Conservation (phyloP, 2,329 filamentous ascomycete genomes). For the Sarocladium brachiariae region DNA sequence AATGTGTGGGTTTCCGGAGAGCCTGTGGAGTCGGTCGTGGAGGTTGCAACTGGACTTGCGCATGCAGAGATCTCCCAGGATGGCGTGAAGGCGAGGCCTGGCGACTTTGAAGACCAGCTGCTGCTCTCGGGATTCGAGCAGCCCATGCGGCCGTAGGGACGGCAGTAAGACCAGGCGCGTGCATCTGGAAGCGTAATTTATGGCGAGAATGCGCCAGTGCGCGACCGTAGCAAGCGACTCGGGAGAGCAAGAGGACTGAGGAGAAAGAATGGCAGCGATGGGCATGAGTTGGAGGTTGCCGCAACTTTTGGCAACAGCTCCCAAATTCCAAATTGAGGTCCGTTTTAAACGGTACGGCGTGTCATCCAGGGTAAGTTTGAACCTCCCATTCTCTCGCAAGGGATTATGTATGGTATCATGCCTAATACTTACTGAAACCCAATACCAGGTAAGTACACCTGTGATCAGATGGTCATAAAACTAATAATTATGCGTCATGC, state of each 20-base stretch:
- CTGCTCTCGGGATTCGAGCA: conserved; percentile 8
- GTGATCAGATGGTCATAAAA: too few species aligned
- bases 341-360: too few species aligned
- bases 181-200: conserved; percentile 9
- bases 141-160: conserved; percentile 12
- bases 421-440: too few species aligned
- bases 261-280: neutral
- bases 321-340: neutral
- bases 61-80: neutral
- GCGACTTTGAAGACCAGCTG: neutral
- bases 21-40: neutral
- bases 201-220: neutral
- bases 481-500: too few species aligned
- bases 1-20: neutral
- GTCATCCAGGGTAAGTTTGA: too few species aligned
- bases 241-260: neutral
- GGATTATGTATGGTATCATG: too few species aligned
- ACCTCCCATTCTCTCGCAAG: too few species aligned
- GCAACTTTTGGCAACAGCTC: neutral
- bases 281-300: neutral
- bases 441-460: too few species aligned
- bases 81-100: neutral
- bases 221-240: neutral
- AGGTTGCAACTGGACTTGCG: neutral
- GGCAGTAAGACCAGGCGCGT: conserved; percentile 10